These are phyloP conservation scores for Brassica juncea DNA, from an alignment of 345 rosid genomes.

Conservation along the genomic window DNA sequence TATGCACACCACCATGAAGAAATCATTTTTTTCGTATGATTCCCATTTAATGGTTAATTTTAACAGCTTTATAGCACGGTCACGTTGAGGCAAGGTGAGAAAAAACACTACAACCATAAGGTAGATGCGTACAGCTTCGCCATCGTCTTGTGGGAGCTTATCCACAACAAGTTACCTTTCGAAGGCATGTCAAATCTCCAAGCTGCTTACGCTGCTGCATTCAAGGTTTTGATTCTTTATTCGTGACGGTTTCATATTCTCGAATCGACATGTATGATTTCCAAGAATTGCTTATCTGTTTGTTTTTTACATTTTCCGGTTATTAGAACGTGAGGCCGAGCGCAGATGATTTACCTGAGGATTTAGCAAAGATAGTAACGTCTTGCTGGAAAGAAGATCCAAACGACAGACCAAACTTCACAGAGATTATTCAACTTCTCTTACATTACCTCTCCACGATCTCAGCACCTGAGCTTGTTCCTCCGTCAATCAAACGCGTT, in stretches of 20 bases:
- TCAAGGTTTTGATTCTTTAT: conserved; percentile 58
- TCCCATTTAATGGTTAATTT: background rate
- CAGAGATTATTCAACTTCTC: conserved; percentile 79
- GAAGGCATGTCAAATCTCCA: conserved; percentile 99
- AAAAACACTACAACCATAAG: conserved; percentile 92
- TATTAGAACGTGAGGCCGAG: conserved; percentile 89
- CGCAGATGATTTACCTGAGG: conserved; percentile 74
- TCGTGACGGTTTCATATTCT: no score
- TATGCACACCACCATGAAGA: background rate
- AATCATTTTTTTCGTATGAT: conserved; percentile 15
- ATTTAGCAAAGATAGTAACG: conserved; percentile 73
- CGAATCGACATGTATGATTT: background rate
- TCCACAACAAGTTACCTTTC: conserved; percentile 89
- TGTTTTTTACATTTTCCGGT: background rate
- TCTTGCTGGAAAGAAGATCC: conserved; percentile 98
- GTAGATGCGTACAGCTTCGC: conserved; percentile 97
- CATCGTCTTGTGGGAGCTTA: conserved; percentile 92
- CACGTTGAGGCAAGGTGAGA: conserved; percentile 93
- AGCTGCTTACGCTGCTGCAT: conserved; percentile 99
- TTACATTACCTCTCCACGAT: conserved; percentile 59
- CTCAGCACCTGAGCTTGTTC: conserved; percentile 54
- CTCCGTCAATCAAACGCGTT: conserved; percentile 53
- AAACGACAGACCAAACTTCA: conserved; percentile 78
- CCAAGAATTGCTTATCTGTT: background rate
- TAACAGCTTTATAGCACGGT: conserved; percentile 93